Base-by-base conservation (phyloP, 2,329 filamentous ascomycete species). In the Botrytis deweyae region DNA sequence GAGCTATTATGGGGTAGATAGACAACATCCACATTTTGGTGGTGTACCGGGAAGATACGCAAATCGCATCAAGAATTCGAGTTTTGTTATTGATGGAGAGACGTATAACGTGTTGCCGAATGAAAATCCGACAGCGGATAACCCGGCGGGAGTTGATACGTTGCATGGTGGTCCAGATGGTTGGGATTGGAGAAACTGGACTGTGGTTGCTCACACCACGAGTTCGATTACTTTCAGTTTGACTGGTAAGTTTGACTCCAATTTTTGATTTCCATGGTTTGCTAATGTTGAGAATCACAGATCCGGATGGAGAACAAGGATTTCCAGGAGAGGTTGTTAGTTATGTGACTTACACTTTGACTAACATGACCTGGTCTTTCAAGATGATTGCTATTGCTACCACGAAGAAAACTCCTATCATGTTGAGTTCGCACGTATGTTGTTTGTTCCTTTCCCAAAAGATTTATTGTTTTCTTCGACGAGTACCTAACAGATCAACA, bases 21-120 rank as follows among this genome's bases (percentile, higher is more conserved):
- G 83, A 74, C 84, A 87, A 75, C 92, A 94, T 81, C 89, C 88
- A 69, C 91, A 94, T 84, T 90, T 92, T 77, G 92, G 91, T 74
- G 85, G 89, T 78, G 89, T 95, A 0, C 91, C 91, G 0, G 92
- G 92, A 65, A 90, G 92, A 72, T 95, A 95, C 81, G 92, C 92
- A 74, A 95, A 95, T 82, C 90, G 92, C 76, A 94, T 94, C 85
- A 90, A 89, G 85, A 94, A 94, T 85, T 90, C 88, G 82, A 91
- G 87, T 9, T 93, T 93, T 79, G 86, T 84, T 74, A 88, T 93
- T 73, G 91, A 93, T 77, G 91, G 90, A 70, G 82, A 83, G 72
- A 84, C 82, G 5, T 93, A 88, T 81, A 82, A 90, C 75, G 83
- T 92, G 72, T 78, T 84, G 55, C 84, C 90, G 67, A 93, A 93